phyloP scores from a whole-genome alignment of 2,329 filamentous ascomycete species.

The Fusarium sp. region DNA sequence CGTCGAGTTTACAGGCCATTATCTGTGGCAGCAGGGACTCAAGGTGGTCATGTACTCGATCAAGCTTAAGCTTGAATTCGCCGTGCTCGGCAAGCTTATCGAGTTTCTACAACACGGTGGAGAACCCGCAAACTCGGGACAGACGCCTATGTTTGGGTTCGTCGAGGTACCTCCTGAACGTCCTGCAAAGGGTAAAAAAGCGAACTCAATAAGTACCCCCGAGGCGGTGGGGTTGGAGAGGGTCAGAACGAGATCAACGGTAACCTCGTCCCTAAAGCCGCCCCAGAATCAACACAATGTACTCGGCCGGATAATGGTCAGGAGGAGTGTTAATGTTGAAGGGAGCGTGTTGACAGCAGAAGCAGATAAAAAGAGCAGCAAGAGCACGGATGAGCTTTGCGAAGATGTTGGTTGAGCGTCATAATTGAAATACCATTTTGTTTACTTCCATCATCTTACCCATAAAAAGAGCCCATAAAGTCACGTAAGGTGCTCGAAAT shows the following conservation, averaged over 20 bases:
- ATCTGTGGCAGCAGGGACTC: conserved; percentile 50
- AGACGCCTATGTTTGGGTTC: conserved; percentile 29
- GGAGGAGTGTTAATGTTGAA: conserved; percentile 17
- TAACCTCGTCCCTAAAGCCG: conserved; percentile 13
- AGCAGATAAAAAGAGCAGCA: conserved; percentile 11
- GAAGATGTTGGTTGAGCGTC: conserved; percentile 1
- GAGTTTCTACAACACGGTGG: conserved; percentile 49
- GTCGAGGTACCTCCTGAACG: conserved; percentile 32
- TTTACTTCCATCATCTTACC: not conserved
- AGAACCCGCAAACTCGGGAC: conserved; percentile 12
- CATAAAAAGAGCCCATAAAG: not conserved
- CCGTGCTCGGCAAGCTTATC: conserved; percentile 51
- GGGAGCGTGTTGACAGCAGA: conserved; percentile 9
- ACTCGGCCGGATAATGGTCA: not conserved
- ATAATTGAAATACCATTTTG: not conserved
- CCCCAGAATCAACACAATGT: conserved; percentile 3
- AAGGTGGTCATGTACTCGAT: conserved; percentile 52
- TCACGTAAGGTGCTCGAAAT: not conserved
- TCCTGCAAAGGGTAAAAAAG: conserved; percentile 1
- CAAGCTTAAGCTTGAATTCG: conserved; percentile 54
- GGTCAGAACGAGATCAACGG: conserved; percentile 13
- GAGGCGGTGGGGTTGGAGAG: conserved; percentile 8
- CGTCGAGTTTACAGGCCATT: conserved; percentile 49
- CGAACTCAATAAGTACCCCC: not conserved
- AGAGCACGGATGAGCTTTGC: conserved; percentile 11